phyloP scores from a whole-genome alignment of 1,139 yeast genomes.

The Geotrichum phurueaensis region DNA sequence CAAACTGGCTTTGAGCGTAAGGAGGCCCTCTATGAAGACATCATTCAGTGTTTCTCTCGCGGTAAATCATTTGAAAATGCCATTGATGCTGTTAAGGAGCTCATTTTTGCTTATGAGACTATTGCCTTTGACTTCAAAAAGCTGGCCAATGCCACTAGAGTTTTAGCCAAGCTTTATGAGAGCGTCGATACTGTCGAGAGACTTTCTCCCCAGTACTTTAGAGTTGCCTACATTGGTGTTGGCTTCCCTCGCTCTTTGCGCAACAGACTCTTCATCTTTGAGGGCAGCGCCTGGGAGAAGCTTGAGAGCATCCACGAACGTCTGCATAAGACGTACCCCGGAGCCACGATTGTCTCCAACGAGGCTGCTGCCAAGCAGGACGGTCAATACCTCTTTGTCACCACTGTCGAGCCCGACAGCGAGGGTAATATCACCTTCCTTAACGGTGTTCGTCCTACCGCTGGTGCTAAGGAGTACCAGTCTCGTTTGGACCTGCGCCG shows the following conservation, averaged over 20 bases:
- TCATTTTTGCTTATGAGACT: constrained; percentile 67
- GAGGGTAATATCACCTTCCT: constrained; percentile 9
- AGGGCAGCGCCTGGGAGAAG: constrained; percentile 84
- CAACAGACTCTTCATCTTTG: constrained; percentile 73
- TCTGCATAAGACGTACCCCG: constrained; percentile 69
- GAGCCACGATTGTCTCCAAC: constrained; percentile 65
- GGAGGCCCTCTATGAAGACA: constrained; percentile 63
- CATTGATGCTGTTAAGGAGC: constrained; percentile 67
- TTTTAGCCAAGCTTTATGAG: constrained; percentile 61
- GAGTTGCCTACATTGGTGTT: constrained; percentile 73
- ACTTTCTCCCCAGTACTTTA: constrained; percentile 66
- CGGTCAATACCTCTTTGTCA: constrained; percentile 70
- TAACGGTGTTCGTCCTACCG: constrained; percentile 21
- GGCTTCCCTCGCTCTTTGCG: constrained; percentile 79
- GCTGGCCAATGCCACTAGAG: constrained; percentile 64
- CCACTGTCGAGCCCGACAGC: constrained; percentile 58
- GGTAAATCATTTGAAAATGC: constrained; percentile 78
- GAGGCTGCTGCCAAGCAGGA: constrained; percentile 63
- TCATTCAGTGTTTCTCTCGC: constrained; percentile 63
- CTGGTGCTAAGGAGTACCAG: constrained; percentile 31
- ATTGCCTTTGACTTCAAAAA: constrained; percentile 73
- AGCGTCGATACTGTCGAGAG: constrained; percentile 69
- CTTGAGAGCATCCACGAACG: constrained; percentile 78
- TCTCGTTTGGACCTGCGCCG: constrained; percentile 57
- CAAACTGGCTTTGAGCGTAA: constrained; percentile 80